Base-by-base conservation (phyloP, 495 filamentous ascomycete genomes). In the Penicillium salamii region DNA sequence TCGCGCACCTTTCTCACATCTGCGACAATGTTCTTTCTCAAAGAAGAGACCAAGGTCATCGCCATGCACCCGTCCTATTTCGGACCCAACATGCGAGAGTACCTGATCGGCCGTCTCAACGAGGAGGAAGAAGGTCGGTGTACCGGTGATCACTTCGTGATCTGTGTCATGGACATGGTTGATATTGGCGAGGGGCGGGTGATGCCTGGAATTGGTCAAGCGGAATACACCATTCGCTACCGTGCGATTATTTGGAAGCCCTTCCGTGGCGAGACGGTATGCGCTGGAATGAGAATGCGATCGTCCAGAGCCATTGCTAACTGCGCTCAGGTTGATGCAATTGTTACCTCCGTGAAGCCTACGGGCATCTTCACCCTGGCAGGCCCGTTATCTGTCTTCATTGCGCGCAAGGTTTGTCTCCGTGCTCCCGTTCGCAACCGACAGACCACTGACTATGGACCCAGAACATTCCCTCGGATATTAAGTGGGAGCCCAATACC, bases 51-150 rank as follows among this genome's bases (percentile, higher is more conserved):
- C 72, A 90, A 91, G 59, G 80, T 85, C 55, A 92, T 98, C 54
- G 88, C 89, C 42, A 80, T 98, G 57, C 95, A 98, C 66, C 93
- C 93, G 26, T 97, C 93, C 20, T 97, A 91, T 72, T 97, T 98
- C 64, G 90, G 90, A 49, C 82, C 87, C 31, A 87, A 91, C 58
- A 91, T 96, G 78, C 84, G 88, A 44, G 87, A 95, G 45, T 84
- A 95, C 60, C 84, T 98, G 7, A 89, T 86, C 33, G 83, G 84
- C 42, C 87, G 90, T 54, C 82, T 98, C 14, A 80, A 95, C 49
- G 84, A 87, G 58, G 91, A 97, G 63, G 90, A 96, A 42, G 93
- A 98, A 68, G 93, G 93, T 15, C 89, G 88, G 12, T 93, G 89
- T 69, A 90, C 88, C 0, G 93, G 95, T 37, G 85, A 86, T 59